Base-by-base conservation (phyloP, 352 stramenopile species). In the Blastocystis sp. region DNA sequence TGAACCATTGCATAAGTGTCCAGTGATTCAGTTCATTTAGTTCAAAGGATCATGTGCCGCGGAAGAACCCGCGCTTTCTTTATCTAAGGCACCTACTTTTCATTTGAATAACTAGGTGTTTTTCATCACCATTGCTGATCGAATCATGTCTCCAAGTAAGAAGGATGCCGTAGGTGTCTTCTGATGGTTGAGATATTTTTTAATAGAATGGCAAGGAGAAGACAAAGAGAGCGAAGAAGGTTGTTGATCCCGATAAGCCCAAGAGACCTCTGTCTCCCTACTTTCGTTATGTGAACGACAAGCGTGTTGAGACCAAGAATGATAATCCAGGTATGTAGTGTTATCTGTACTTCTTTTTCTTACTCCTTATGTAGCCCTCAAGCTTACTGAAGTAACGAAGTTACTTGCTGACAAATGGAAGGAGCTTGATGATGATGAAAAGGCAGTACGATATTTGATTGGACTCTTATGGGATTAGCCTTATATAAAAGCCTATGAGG, bases 301-400 rank as follows among this genome's bases (percentile, higher is more conserved):
- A 70, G 33, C 24, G 60, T n/a, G 60, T n/a, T 30, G 60, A 70
- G 24, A 15, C 33, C 27, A 70, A 70, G 60, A 44, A 35, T 3
- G 24, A 35, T 24, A 70, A 70, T 44, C 60, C 60, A 6, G 24
- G 60, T 70, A 64, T 35, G 57, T 64, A 15, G 13, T 64, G 57
- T 37, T 44, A 24, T 5, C 40, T 70, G 3, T 33, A 15, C 24
- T 48, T 15, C n/a, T 37, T 22, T 60, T 19, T 30, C 22, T 56
- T 35, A 53, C 68, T 27, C 17, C 11, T 81, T 17, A 7, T 60
- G 44, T 81, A 81, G 70, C 59, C 42, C 54, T 81, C 48, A 81
- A 81, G 48, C 42, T 81, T 35, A 81, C 70, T n/a, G 70, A 81
- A 22, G 54, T 81, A 33, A 59, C 70, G 7, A 81, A 81, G 70